Conservation (phyloP, 2,329 filamentous ascomycete genomes). For the Myriosclerotinia scirpicola region DNA sequence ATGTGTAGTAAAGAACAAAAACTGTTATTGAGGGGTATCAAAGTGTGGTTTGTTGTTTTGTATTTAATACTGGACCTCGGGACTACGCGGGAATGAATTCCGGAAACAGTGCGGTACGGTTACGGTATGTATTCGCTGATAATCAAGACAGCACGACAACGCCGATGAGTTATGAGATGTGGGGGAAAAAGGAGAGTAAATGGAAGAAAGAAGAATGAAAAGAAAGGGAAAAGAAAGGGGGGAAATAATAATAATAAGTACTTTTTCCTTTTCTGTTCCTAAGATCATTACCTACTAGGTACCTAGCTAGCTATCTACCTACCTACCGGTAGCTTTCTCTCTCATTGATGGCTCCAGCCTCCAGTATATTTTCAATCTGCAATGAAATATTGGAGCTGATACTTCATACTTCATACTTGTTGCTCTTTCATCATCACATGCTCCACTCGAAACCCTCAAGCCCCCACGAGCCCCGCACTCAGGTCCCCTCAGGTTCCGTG, state of each 20-base stretch:
- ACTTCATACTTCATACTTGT: neutral
- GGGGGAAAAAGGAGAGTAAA: neutral
- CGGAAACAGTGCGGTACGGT: conserved; percentile 20
- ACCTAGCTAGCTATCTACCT: neutral
- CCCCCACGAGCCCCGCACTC: conserved; percentile 20
- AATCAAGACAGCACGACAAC: neutral
- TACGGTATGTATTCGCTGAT: conserved; percentile 3
- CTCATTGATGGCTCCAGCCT: too few species aligned
- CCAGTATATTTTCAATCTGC: too few species aligned
- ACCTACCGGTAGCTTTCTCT: too few species aligned
- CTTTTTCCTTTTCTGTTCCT: neutral
- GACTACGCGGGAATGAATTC: conserved; percentile 31
- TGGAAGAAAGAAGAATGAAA: neutral
- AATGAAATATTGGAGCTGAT: too few species aligned
- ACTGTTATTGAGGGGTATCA: conserved; percentile 1
- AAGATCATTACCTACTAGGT: conserved; percentile 5
- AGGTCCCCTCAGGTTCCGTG: neutral
- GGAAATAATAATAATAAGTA: conserved; percentile 7
- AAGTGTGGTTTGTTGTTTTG: conserved; percentile 6
- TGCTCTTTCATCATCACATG: conserved; percentile 7
- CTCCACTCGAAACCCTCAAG: neutral
- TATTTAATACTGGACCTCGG: conserved; percentile 35
- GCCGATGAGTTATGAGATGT: neutral
- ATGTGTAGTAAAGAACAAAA: neutral
- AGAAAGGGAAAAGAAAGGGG: neutral